Evolutionary conservation across 2,329 filamentous ascomycete species (phyloP), one percentile per base, ranked within the genome.

Genomic region (Chaetoscypha palmicola): DNA sequence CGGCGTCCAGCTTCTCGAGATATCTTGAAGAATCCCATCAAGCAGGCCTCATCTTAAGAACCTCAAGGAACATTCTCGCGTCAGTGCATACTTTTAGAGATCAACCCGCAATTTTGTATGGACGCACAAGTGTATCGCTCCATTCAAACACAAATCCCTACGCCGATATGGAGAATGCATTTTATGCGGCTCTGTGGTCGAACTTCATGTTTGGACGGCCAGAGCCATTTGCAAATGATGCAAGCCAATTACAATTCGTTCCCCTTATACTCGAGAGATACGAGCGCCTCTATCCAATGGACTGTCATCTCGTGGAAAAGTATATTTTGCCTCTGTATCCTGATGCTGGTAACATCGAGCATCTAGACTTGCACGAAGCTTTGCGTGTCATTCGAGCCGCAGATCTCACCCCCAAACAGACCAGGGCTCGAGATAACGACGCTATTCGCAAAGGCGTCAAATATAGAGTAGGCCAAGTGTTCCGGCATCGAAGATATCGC

Each of bases 381-480:
- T 66, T 82, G 21, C 70, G 72, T 33, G 68, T 72, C 12, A 73
- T 81, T 56, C 70, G 74, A 31, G 67, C 68, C 4, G 69, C 70
- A 21, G 81, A 84, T 56, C 64, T 68, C 9, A 74, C 74, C 46
- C 68, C 69, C 2, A 79, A 73, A 49, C 66, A 69, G 48, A 49
- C 68, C n/a, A 65, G 64, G 20, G 42, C 43, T 23, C 56, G 60
- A 26, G 51, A 56, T 21, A 53, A 43, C n/a, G 32, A 26, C 11
- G 46, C 40, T 24, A 36, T 48, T 48, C 43, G 46, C 48, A 57
- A 59, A n/a, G 58, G 64, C 21, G 76, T 88, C 39, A 73, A 67
- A 48, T 91, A 79, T 62, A 77, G 72, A 39, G 76, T 95, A 38
- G 92, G 92, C 1, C 84, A 94, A 56, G 74, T 95, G 5, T 94